Conservation (phyloP, 495 filamentous ascomycete genomes). For the Parmelia sp. region DNA sequence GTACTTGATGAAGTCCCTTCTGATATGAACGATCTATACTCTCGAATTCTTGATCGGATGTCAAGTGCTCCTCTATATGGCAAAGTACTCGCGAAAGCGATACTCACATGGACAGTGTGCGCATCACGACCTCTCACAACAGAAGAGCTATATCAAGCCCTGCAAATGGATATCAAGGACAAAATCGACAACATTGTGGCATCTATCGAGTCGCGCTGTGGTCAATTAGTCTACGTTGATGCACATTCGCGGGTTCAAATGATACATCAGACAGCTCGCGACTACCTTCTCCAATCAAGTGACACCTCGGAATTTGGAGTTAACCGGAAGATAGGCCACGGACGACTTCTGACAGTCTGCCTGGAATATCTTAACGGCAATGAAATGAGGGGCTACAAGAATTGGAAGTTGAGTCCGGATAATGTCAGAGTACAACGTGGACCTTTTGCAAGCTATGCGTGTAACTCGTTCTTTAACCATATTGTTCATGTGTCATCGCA, state of each 20-base stretch:
- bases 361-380: slow-evolving; percentile 30
- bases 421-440: slow-evolving; percentile 13
- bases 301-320: slow-evolving; percentile 31
- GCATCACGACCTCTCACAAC: slow-evolving; percentile 30
- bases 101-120: slow-evolving; percentile 34
- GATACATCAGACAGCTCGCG: slow-evolving; percentile 34
- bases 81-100: slow-evolving; percentile 28
- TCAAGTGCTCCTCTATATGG: slow-evolving; percentile 19
- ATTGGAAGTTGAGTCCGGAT: slow-evolving; percentile 11
- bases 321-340: slow-evolving; percentile 19
- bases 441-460: slow-evolving; percentile 30
- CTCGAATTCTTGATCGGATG: slow-evolving; percentile 29
- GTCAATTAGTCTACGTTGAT: slow-evolving; percentile 33
- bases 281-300: slow-evolving; percentile 26
- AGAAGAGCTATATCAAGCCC: slow-evolving; percentile 30
- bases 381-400: slow-evolving; percentile 27
- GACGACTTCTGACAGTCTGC: slow-evolving; percentile 22
- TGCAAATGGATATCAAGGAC: slow-evolving; percentile 32
- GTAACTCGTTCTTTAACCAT: slow-evolving; percentile 27
- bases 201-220: slow-evolving; percentile 31
- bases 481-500: slow-evolving; percentile 25
- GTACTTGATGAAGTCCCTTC: slow-evolving; percentile 33
- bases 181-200: slow-evolving; percentile 26
- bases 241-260: slow-evolving; percentile 26
- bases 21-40: slow-evolving; percentile 35